Percentiles rank a stretch among this genome's conserved stretches.
Evolutionary conservation across 2,329 filamentous ascomycete genomes (phyloP).

Genomic region (Colletotrichum phormii): DNA sequence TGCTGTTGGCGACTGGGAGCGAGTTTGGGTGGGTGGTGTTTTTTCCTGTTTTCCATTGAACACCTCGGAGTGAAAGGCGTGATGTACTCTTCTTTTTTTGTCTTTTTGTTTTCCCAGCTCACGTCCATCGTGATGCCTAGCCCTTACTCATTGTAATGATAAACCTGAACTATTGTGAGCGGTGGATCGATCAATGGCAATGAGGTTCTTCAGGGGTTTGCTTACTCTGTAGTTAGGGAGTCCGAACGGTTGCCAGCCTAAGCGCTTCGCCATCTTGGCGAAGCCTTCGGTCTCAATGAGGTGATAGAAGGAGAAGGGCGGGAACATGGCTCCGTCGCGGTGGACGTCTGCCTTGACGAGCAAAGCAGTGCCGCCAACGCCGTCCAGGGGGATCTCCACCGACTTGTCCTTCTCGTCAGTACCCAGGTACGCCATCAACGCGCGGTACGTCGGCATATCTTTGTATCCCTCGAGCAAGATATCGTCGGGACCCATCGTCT

Average conservation of each 20-base stretch:
- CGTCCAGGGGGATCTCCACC: constrained; percentile 82
- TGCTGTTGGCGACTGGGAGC: constrained; percentile 1
- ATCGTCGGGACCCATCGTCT: constrained; percentile 88
- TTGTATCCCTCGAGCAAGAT: constrained; percentile 93
- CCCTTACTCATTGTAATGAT: constrained; percentile 86
- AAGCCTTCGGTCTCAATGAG: constrained; percentile 98
- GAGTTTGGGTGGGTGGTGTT: neutral
- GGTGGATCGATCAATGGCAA: neutral
- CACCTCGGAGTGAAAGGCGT: neutral
- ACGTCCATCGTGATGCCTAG: neutral
- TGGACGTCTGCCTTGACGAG: constrained; percentile 98
- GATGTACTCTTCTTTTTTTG: neutral
- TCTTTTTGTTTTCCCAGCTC: neutral
- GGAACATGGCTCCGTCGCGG: constrained; percentile 98
- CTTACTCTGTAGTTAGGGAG: constrained; percentile 95
- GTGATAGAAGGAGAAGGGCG: constrained; percentile 94
- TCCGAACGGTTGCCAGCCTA: constrained; percentile 89
- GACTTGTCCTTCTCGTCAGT: constrained; percentile 67
- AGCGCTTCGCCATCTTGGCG: constrained; percentile 91
- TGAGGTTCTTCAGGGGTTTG: constrained; percentile 32
- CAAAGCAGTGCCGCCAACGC: constrained; percentile 91
- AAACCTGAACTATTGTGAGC: constrained; percentile 68
- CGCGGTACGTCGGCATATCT: constrained; percentile 91
- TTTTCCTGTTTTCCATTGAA: neutral
- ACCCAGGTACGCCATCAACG: constrained; percentile 88